Conservation (phyloP, 768 basidiomycete genomes). For the Nidularia pulvinata region DNA sequence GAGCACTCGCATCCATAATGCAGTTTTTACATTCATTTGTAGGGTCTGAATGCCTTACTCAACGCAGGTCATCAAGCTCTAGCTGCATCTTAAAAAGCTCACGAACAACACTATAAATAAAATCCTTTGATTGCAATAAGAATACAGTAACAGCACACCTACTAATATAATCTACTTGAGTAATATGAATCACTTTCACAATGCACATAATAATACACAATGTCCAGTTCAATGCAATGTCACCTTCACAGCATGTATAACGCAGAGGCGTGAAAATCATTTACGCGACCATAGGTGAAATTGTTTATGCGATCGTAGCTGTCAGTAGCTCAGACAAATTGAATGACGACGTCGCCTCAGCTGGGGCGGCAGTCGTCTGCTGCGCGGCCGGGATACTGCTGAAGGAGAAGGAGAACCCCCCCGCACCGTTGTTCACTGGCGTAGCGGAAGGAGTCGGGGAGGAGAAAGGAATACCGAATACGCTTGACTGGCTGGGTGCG, state of each 20-base stretch:
- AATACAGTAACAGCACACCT: neutral
- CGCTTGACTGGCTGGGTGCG: neutral
- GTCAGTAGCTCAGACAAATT: conserved; percentile 3
- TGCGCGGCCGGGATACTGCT: neutral
- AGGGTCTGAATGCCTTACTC: too few species aligned
- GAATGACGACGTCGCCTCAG: neutral
- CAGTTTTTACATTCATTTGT: too few species aligned
- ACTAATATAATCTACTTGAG: too few species aligned
- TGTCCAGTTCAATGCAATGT: neutral
- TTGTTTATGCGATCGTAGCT: neutral
- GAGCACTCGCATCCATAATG: too few species aligned
- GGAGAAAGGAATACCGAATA: conserved; percentile 4
- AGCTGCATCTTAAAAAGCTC: too few species aligned
- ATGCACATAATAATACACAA: neutral
- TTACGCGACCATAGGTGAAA: neutral
- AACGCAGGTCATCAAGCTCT: too few species aligned
- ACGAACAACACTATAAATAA: too few species aligned
- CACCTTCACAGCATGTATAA: neutral
- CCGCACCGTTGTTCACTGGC: conserved; percentile 2
- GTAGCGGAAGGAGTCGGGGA: conserved; percentile 4
- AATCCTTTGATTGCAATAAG: neutral
- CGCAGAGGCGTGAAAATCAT: neutral
- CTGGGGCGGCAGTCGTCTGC: neutral
- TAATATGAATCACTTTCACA: neutral
- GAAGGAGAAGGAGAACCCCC: neutral